A percentile compares a stretch with the other conserved stretches of the same genome.
Conservation (phyloP, 2,329 filamentous ascomycete genomes). For the Epichloe hybrida region DNA sequence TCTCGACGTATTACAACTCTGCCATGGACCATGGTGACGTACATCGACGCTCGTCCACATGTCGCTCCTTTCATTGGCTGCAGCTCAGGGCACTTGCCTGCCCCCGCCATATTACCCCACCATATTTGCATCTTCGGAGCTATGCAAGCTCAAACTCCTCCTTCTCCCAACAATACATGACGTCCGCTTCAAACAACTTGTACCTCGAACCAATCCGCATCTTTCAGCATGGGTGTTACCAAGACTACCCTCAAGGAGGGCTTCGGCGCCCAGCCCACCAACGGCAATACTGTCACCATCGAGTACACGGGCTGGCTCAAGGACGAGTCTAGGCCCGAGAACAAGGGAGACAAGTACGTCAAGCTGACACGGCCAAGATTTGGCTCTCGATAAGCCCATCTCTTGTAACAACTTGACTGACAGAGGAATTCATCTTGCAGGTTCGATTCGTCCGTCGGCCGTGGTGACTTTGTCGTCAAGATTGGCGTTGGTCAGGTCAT, state of each 20-base stretch:
- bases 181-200: neutral
- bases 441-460: conserved; percentile 76
- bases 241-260: conserved; percentile 54
- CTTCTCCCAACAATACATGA: neutral
- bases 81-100: neutral
- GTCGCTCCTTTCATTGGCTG: conserved; percentile 1
- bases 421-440: conserved; percentile 28
- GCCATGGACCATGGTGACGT: neutral
- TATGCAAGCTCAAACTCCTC: neutral
- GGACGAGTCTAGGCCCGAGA: conserved; percentile 44
- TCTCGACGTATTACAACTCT: neutral
- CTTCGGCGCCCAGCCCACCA: conserved; percentile 43
- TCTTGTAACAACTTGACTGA: neutral
- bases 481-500: conserved; percentile 84
- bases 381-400: neutral
- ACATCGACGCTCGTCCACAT: neutral
- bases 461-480: conserved; percentile 58
- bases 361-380: neutral
- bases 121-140: neutral
- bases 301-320: conserved; percentile 85
- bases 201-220: neutral
- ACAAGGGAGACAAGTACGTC: conserved; percentile 60
- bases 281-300: conserved; percentile 66
- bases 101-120: neutral
- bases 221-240: conserved; percentile 55